Base-by-base conservation (phyloP, 164 flowering plant genomes). In the Protea cynaroides region DNA sequence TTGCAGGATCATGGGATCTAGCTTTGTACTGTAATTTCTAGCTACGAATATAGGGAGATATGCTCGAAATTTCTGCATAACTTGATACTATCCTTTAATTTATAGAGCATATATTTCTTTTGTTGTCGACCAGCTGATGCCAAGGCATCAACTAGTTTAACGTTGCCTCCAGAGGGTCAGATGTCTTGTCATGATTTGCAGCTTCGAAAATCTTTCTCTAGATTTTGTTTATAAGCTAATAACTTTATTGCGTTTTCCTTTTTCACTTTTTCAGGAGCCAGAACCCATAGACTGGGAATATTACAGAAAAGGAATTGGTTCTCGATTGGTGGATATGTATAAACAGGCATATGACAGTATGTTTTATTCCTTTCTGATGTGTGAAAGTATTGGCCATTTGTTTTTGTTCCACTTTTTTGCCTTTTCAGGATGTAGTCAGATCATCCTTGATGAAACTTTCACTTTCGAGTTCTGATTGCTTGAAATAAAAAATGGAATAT, bases 261-360 rank as follows among this genome's bases (percentile, higher is more conserved):
- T 37, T 69, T 47, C 19, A 9, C 18, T 53, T 59, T 64, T 7
- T 76, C 87, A 91, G 97, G 97, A 91, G 72, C 98, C 98, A 71
- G 96, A 91, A 64, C 98, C 97, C 25, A 78, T 94, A 56, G 86
- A 94, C 75, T 94, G 96, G 98, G 98, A 91, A n/a, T 86, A 85
- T 53, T 91, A 91, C 61, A 89, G 98, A 65, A 94, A 89, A 69
- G 96, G 93, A 68, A 83, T 94, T 75, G 98, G 98, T 21, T 72
- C 88, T 62, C 85, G 88, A 53, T 67, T 94, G 79, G 98, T 94
- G 71, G 97, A 94, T 65, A 85, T 86, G 96, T 94, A 90, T 79
- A 94, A 94, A 73, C 85, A 89, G 69, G 91, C 89, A 29, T 94
- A 84, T 76, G 98, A 91, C 15, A 82, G 98, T 94, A 86, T 66